phyloP scores from a whole-genome alignment of 768 basidiomycete genomes.

The Paxillus involutus region DNA sequence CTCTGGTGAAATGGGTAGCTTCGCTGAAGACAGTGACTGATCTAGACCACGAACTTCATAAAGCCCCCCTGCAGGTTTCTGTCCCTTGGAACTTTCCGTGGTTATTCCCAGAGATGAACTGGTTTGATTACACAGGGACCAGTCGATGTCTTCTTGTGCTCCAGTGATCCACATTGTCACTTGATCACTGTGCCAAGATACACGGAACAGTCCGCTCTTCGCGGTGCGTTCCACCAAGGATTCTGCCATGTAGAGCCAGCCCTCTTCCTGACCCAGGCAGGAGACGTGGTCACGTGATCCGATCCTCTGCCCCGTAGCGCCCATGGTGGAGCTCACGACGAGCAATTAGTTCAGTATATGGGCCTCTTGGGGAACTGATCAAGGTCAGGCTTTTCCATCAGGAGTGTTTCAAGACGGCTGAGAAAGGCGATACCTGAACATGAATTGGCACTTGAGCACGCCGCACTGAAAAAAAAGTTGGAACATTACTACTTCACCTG shows the following conservation, averaged over 20 bases:
- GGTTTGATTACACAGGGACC: not conserved
- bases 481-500: not conserved
- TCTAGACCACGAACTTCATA: too few species aligned
- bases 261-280: not conserved
- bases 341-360: not conserved
- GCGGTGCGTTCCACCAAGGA: not conserved
- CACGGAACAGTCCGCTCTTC: not conserved
- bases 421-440: not conserved
- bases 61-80: too few species aligned
- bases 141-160: not conserved
- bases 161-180: too few species aligned
- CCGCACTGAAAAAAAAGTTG: not conserved
- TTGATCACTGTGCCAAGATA: too few species aligned
- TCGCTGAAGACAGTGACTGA: too few species aligned
- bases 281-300: not conserved
- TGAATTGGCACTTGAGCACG: not conserved
- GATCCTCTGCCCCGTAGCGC: not conserved
- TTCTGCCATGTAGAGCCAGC: too few species aligned
- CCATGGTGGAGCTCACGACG: not conserved
- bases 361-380: not conserved
- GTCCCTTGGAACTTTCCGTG: not conserved
- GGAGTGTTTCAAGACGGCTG: not conserved
- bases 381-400: slow-evolving; percentile 2
- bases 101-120: not conserved
- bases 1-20: too few species aligned